Evolutionary conservation across 2,329 filamentous ascomycete genomes (phyloP), one percentile per base, ranked within the genome.

Genomic region (Incumbomyces lentus): DNA sequence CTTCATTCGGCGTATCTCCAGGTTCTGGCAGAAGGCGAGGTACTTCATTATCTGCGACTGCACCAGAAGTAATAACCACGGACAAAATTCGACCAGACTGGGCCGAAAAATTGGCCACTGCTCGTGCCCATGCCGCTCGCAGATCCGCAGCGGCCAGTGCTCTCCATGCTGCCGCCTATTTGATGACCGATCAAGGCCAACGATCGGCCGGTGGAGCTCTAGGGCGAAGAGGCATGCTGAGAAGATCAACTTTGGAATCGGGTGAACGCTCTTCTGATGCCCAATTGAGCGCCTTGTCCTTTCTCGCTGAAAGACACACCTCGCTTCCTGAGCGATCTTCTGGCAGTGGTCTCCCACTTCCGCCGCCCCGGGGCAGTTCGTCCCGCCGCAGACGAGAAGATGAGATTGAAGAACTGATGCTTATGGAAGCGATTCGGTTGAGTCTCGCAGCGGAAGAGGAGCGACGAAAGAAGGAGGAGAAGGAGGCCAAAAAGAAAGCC

Each of bases 391-490:
- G 65, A 47, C 75, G 86, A 26, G 79, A 93, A 60, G 86, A 93
- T 17, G 89, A 96, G 56, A 74, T 96, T 0, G 92, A 98, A 62
- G 90, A 95, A 40, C 85, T 98, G 71, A 98, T 98, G 92, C 88
- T 96, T 72, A 87, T 92, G 74, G 92, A 98, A 63, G 92, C 92
- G 0, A 93, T 98, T 40, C 76, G 92, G 33, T 65, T 95, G 26
- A 95, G 88, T 40, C 71, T 98, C n/a, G 88, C 84, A 0, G 82
- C 86, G 1, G 92, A 98, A 62, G 90, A 96, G 59, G 90, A 96
- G 35, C 78, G 90, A n/a, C 84, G 87, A 55, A 82, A 78, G 39
- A 92, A 86, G 59, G 82, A 84, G 40, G 86, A 92, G 42, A 90
- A 89, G 61, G 85, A 87, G 49, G 75, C 76, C 0, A 76, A 74